These are phyloP conservation scores for Chrysanthemum makinoi DNA, from an alignment of 129 eudicot genomes.

Conservation along the genomic window DNA sequence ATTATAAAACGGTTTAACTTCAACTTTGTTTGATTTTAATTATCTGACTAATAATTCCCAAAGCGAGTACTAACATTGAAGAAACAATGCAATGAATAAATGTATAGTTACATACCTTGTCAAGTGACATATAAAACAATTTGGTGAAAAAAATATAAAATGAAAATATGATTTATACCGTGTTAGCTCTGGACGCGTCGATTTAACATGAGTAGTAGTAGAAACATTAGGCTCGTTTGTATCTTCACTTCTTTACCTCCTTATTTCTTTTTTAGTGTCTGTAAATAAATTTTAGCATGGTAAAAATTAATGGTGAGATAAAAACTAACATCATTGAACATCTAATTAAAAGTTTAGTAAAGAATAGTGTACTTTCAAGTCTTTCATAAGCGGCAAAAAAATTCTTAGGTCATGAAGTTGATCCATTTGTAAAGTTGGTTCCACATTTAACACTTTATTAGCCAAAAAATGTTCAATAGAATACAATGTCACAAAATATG, in stretches of 20 bases:
- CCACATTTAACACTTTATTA: neutral
- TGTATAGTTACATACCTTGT: no score
- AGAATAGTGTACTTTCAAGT: no score
- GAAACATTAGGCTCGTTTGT: constrained; percentile 19
- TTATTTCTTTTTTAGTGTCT: constrained; percentile 59
- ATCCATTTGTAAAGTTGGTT: no score
- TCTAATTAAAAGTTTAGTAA: constrained; percentile 16
- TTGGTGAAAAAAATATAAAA: neutral
- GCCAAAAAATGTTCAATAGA: neutral
- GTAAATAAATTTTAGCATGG: constrained; percentile 9
- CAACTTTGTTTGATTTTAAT: no score
- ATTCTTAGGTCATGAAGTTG: no score
- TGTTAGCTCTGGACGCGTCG: constrained; percentile 62
- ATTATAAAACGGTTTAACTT: no score
- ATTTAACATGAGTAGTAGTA: constrained; percentile 20
- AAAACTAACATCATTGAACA: constrained; percentile 15
- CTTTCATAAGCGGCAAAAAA: no score
- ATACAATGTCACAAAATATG: constrained; percentile 28
- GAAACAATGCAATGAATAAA: no score
- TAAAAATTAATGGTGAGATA: constrained; percentile 11
- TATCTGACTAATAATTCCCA: no score
- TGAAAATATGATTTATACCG: constrained; percentile 39
- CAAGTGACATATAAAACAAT: neutral
- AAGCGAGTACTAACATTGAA: no score
- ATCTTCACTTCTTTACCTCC: constrained; percentile 46